Base-by-base conservation (phyloP, 2,329 filamentous ascomycete species). In the Aspergillus nomiae region DNA sequence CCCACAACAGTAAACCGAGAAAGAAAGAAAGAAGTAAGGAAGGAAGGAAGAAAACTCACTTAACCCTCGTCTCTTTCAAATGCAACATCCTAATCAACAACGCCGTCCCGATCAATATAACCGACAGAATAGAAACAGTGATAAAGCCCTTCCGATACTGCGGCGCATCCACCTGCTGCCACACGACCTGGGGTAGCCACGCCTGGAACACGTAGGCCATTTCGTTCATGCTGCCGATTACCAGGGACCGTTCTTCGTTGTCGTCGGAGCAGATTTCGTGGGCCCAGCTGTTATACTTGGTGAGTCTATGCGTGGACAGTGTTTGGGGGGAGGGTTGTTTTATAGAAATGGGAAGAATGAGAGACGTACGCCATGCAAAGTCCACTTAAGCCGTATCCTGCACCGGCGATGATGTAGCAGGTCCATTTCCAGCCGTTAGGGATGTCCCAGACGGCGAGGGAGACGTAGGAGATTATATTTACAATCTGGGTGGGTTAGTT, bases 161-260 rank as follows among this genome's bases (percentile, higher is more conserved):
- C 0, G 88, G 88, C 0, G 84, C 85, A 61, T 90, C 86, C 0
- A 87, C 80, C 70, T 88, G 86, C 75, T 87, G 85, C 88, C 88
- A 90, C 11, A 90, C 82, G 10, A 90, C 71, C 36, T 89, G 80
- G 8, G 89, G 89, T 48, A 92, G 73, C 89, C 89, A 91, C 0
- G 88, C 87, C 70, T 91, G 88, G 50, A 92, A 76, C 1, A 90
- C 87, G 63, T 90, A 90, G 0, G 88, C 88, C 78, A 91, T 84
- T 71, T 89, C 84, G 63, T 91, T 91, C 87, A 91, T 91, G 19
- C 81, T 77, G 0, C 82, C 89, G 0, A 89, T 83, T 0, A 91
- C 87, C 4, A 92, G 78, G 0, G 89, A 88, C 11, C 88, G 80
- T 76, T 91, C 89, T 73, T 91, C 88, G 60, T 88, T 86, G 54